Percentiles rank a stretch among this genome's conserved stretches.
phyloP scores from a whole-genome alignment of 805 yeast species.

The Kluyveromyces nonfermentans region DNA sequence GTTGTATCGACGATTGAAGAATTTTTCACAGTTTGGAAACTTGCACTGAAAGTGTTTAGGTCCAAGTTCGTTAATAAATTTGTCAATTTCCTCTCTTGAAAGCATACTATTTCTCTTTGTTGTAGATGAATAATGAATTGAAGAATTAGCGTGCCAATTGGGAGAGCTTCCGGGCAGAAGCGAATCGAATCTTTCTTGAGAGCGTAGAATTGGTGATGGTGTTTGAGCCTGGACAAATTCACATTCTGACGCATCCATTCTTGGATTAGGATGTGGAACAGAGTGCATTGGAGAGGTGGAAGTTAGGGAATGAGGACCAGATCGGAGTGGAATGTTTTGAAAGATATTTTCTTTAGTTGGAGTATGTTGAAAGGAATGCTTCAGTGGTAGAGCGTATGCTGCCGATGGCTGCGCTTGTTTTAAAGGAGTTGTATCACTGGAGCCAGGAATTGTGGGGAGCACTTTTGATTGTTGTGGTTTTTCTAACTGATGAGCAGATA shows the following conservation, averaged over 20 bases:
- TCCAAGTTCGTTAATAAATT: slow-evolving; percentile 73
- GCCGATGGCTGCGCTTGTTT: slow-evolving; percentile 7
- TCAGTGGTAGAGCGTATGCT: slow-evolving; percentile 16
- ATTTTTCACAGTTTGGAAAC: slow-evolving; percentile 70
- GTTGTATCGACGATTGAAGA: slow-evolving; percentile 81
- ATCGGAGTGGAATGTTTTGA: not conserved
- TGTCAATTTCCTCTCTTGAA: slow-evolving; percentile 86
- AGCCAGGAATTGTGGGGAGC: slow-evolving; percentile 25
- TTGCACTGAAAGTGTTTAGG: slow-evolving; percentile 66
- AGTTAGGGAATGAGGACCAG: not conserved
- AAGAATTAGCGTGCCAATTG: not conserved
- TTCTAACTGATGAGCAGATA: slow-evolving; percentile 1
- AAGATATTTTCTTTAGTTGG: slow-evolving; percentile 13
- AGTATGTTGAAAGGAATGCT: slow-evolving; percentile 24
- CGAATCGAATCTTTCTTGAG: slow-evolving; percentile 27
- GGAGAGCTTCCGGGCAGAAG: slow-evolving; percentile 1
- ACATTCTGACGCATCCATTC: slow-evolving; percentile 24
- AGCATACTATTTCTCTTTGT: slow-evolving; percentile 37
- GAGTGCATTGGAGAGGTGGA: not conserved
- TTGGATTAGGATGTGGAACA: not conserved
- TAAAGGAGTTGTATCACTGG: slow-evolving; percentile 20
- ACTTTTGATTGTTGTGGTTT: slow-evolving; percentile 14
- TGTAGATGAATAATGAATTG: not conserved
- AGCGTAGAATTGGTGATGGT: slow-evolving; percentile 37
- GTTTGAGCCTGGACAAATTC: slow-evolving; percentile 31